Base-by-base conservation (phyloP, 257 asterid genomes). In the Nyctanthes arbortristis region DNA sequence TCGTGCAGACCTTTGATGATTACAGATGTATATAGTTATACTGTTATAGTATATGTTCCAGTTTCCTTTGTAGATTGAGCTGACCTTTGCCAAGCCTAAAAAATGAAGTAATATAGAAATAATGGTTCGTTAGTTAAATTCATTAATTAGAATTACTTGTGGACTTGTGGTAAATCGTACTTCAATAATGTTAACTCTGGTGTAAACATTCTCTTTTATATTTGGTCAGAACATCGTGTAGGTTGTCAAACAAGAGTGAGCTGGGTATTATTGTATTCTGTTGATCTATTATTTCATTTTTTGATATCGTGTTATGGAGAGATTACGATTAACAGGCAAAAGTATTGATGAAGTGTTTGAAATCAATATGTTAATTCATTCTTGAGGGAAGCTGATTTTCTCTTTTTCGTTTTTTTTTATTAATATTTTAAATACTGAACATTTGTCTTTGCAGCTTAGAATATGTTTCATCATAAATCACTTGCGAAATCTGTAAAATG, bases 301-400 rank as follows among this genome's bases (percentile, higher is more conserved):
- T 14, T 11, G 20, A 47, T 47, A 25, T 28, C 39, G 7, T 55
- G 32, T 22, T 18, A 18, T 47, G 1, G 8, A 49, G 11, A 47
- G 56, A 10, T 18, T 47, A 11, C 4, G 13, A 32, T 18, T 65
- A 47, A 47, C 27, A 1, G n/a, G 27, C 24, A 47, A 49, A 52
- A 33, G 12, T 59, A 11, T 59, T 29, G 10, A 27, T 70, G 61
- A 60, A 35, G 35, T 56, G 37, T 54, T 56, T 54, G 61, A 22
- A 58, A 56, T 71, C 45, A 68, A 18, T 35, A 31, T 58, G 24
- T 72, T 62, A n/a, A 16, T 64, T 3, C 32, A 25, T 58, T 57
- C 34, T 28, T 10, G 30, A 7, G 36, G 71, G 69, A 71, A 49
- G 52, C 40, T 37, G 60, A 78, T 63, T 45, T 34, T 36, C 31